A percentile compares a stretch with the other conserved stretches of the same genome.
These are phyloP conservation scores for Sporothrix brasiliensis DNA, from an alignment of 2,329 filamentous ascomycete genomes.

Conservation along the genomic window DNA sequence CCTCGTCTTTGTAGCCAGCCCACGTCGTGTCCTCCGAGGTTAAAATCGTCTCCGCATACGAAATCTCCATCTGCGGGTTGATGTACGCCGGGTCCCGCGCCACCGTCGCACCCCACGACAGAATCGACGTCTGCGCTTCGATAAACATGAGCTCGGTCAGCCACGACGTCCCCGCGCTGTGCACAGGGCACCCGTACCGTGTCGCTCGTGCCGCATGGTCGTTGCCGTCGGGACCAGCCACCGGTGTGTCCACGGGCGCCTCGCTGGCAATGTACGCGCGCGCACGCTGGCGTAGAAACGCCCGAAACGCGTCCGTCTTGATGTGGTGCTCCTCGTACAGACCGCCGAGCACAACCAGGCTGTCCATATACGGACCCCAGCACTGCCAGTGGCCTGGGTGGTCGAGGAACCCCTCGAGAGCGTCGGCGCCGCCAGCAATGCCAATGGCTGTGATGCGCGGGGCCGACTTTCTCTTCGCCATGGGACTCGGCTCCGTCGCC, in stretches of 20 bases:
- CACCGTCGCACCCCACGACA: constrained; percentile 40
- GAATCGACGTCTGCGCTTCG: constrained; percentile 38
- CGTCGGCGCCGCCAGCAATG: constrained; percentile 66
- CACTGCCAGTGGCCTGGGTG: constrained; percentile 54
- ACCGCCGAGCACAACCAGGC: constrained; percentile 56
- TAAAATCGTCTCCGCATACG: constrained; percentile 33
- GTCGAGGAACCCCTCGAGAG: constrained; percentile 62
- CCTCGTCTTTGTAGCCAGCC: constrained; percentile 19
- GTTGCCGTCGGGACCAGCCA: constrained; percentile 58
- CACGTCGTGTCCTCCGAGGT: constrained; percentile 20
- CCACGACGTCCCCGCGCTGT: constrained; percentile 66
- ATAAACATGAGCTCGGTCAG: constrained; percentile 67
- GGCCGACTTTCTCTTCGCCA: background rate
- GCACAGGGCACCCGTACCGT: constrained; percentile 64
- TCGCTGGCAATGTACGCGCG: constrained; percentile 63
- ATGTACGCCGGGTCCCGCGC: constrained; percentile 37
- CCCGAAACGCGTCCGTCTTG: constrained; percentile 49
- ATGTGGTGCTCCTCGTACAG: constrained; percentile 48
- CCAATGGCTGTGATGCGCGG: constrained; percentile 74
- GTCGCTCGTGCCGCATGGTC: constrained; percentile 46
- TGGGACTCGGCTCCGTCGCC: background rate
- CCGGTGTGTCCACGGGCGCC: constrained; percentile 54
- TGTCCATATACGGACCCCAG: constrained; percentile 50
- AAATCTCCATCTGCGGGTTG: constrained; percentile 38
- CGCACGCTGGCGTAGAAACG: constrained; percentile 59